Base-by-base conservation (phyloP, 331 rosid species). In the Erythrophleum ivorense region DNA sequence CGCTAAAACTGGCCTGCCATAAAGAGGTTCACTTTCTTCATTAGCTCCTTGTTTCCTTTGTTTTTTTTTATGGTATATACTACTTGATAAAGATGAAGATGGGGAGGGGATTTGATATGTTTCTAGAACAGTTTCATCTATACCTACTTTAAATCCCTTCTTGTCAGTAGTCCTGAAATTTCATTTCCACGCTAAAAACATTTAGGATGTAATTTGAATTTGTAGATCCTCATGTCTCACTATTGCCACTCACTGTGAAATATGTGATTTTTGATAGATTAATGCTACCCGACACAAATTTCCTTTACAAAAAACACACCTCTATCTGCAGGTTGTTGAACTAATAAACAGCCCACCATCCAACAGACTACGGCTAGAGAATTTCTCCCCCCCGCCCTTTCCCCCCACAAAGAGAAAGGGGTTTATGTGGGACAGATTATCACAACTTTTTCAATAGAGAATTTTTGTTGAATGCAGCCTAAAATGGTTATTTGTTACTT, bases 1-100 rank as follows among this genome's bases (percentile, higher is more conserved):
- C 84, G 88, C 87, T 95, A 10, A 91, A 87, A 79, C 59, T 85
- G 50, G 97, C 98, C 73, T 91, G 98, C 87, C 86, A 85, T 80
- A 89, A 86, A 78, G 93, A 90, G 93, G 98, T 95, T 67, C 31
- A 5, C 74, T 65, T 73, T 80, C 81, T 80, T 81, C 76, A 11
- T 59, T 76, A 19, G 24, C 65, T 72, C 75, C 63, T 71, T 58
- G 58, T 65, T 71, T 76, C 34, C 58, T 71, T 19, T 68, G 16
- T 34, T 70, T 54, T 53, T n/a, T 24, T 24, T 78, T 52, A 60
- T 43, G 5, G 60, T 62, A 41, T 49, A 50, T 59, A 55, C 60
- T 36, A 45, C 78, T 41, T 54, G 75, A 66, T 78, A 40, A 78
- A 49, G 57, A 79, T 75, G 53, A 78, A 82, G 63, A 21, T 58